Conservation (phyloP, 1,284 basidiomycete species). For the Leccinum pachyderme region DNA sequence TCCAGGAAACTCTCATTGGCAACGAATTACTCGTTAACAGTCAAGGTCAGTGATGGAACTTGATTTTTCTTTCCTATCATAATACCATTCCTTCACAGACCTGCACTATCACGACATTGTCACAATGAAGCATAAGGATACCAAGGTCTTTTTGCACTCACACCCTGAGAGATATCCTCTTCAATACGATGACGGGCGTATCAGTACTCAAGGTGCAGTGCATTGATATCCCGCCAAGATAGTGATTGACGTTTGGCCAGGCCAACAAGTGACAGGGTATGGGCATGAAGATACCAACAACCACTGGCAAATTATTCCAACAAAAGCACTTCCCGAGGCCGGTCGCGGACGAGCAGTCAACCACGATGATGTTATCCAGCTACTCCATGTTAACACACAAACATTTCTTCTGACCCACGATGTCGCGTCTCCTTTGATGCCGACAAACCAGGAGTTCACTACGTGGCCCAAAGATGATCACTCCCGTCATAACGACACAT, state of each 20-base stretch:
- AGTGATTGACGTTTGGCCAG: slow-evolving; percentile 36
- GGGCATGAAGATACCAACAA: slow-evolving; percentile 93
- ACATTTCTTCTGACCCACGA: slow-evolving; percentile 91
- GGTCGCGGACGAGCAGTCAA: slow-evolving; percentile 88
- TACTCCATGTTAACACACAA: slow-evolving; percentile 86
- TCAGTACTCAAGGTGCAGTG: slow-evolving; percentile 82
- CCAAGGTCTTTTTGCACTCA: slow-evolving; percentile 92
- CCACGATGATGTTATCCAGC: slow-evolving; percentile 86
- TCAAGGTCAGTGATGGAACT: slow-evolving; percentile 58
- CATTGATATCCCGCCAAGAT: background rate
- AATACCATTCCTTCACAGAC: slow-evolving; percentile 49
- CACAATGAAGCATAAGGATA: slow-evolving; percentile 88
- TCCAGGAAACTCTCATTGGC: slow-evolving; percentile 93
- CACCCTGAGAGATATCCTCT: slow-evolving; percentile 89
- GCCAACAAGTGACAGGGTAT: slow-evolving; percentile 99
- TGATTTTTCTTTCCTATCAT: slow-evolving; percentile 2
- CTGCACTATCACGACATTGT: slow-evolving; percentile 91
- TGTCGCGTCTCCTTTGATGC: slow-evolving; percentile 95
- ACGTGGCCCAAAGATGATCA: slow-evolving; percentile 78
- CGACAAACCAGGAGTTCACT: slow-evolving; percentile 98
- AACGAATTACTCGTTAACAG: slow-evolving; percentile 91
- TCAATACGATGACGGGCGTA: slow-evolving; percentile 94
- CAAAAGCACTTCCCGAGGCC: slow-evolving; percentile 85
- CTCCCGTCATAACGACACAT: slow-evolving; percentile 79
- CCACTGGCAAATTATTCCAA: slow-evolving; percentile 93